phyloP scores from a whole-genome alignment of 1,139 yeast genomes.

The Kodamaea anthophila region DNA sequence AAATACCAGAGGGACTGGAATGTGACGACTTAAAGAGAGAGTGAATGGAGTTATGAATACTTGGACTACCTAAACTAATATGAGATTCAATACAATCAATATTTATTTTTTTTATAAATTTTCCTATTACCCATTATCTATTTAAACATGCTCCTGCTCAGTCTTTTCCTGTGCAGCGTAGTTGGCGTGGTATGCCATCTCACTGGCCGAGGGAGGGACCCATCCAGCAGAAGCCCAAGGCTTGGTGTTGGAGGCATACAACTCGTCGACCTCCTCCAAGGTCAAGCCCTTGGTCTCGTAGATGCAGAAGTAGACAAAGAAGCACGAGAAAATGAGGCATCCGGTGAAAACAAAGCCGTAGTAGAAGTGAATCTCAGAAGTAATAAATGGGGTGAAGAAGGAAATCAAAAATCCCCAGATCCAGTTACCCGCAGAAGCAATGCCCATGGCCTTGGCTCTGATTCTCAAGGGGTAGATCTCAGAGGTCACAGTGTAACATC shows the following conservation, averaged over 20 bases:
- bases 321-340: conserved; percentile 50
- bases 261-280: conserved; percentile 54
- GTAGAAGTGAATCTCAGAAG: conserved; percentile 45
- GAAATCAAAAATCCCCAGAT: conserved; percentile 63
- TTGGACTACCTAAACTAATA: too few relatives aligned
- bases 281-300: conserved; percentile 45
- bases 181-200: conserved; percentile 1
- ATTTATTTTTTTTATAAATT: too few relatives aligned
- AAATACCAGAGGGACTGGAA: too few relatives aligned
- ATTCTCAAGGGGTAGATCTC: conserved; percentile 77
- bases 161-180: conserved; percentile 3
- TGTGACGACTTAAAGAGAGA: too few relatives aligned
- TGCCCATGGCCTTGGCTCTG: conserved; percentile 73
- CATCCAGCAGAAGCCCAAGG: conserved; percentile 4
- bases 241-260: conserved; percentile 29
- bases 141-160: conserved; percentile 1
- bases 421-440: conserved; percentile 77
- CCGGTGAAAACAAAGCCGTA: conserved; percentile 77
- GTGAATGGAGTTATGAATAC: too few relatives aligned
- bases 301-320: conserved; percentile 61
- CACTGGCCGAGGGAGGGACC: conserved; percentile 1
- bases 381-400: conserved; percentile 31
- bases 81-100: too few relatives aligned
- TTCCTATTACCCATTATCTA: background rate
- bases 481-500: conserved; percentile 70